phyloP scores from a whole-genome alignment of 1,284 basidiomycete genomes.

The Puccinia novopanici region DNA sequence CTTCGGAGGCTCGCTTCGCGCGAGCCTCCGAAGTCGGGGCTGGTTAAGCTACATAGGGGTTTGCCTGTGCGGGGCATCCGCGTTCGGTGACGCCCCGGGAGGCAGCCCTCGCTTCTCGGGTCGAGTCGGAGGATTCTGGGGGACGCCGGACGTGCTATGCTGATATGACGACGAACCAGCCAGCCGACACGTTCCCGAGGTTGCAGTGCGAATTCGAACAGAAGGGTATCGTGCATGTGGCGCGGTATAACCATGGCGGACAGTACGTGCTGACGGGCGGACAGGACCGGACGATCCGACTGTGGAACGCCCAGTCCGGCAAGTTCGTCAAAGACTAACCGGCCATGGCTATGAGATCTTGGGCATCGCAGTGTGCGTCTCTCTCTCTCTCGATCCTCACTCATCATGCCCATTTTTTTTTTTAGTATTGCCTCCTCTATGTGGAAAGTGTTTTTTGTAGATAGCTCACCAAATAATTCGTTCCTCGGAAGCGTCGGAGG shows the following conservation, averaged over 20 bases:
- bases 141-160: too few species aligned
- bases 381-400: background rate
- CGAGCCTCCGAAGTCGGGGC: too few species aligned
- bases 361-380: conserved; percentile 76
- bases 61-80: too few species aligned
- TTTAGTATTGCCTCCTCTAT: too few species aligned
- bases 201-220: conserved; percentile 26
- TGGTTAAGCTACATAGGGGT: too few species aligned
- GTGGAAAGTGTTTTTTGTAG: background rate
- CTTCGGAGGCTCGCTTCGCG: too few species aligned
- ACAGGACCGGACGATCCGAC: conserved; percentile 80
- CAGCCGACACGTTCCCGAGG: too few species aligned
- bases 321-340: conserved; percentile 85
- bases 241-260: conserved; percentile 59
- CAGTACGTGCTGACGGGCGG: conserved; percentile 89
- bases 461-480: conserved; percentile 84
- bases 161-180: too few species aligned
- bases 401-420: background rate
- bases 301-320: conserved; percentile 84
- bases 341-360: conserved; percentile 94
- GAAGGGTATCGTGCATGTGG: conserved; percentile 39
- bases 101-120: too few species aligned
- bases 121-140: too few species aligned
- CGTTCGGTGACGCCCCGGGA: too few species aligned
- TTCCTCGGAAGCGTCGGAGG: conserved; percentile 91